Percentiles rank a stretch among this genome's conserved stretches.
Evolutionary conservation across 2,329 filamentous ascomycete genomes (phyloP).

Genomic region (Hymenoscyphus infarciens): DNA sequence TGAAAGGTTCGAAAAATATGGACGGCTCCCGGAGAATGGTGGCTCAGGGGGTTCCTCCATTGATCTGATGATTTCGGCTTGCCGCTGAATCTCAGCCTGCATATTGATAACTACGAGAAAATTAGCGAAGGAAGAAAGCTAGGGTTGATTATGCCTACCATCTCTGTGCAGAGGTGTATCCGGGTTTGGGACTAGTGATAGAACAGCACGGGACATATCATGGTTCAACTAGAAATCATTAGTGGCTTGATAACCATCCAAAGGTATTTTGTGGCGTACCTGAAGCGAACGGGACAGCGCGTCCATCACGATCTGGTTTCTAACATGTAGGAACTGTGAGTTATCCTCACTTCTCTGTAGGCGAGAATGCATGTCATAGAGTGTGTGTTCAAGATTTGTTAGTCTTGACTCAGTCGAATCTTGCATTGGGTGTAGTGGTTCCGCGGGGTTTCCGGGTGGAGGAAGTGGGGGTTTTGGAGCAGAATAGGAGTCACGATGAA

Average conservation of each 20-base stretch:
- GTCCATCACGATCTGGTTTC: conserved; percentile 79
- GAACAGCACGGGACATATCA: conserved; percentile 73
- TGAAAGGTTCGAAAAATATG: conserved; percentile 58
- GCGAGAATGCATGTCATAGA: conserved; percentile 75
- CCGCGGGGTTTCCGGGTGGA: conserved; percentile 80
- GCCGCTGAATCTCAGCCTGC: conserved; percentile 59
- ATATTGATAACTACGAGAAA: conserved; percentile 48
- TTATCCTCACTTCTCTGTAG: conserved; percentile 81
- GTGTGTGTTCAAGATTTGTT: conserved; percentile 70
- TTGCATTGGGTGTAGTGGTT: conserved; percentile 66
- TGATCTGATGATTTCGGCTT: conserved; percentile 53
- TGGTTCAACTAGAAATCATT: conserved; percentile 65
- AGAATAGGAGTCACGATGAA: conserved; percentile 86
- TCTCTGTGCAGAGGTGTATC: conserved; percentile 80
- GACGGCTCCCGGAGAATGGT: conserved; percentile 59
- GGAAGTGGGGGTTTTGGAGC: conserved; percentile 69
- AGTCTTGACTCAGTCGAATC: conserved; percentile 77
- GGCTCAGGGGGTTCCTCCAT: conserved; percentile 66
- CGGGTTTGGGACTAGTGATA: conserved; percentile 68
- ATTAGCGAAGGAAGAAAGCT: conserved; percentile 28
- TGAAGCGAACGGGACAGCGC: conserved; percentile 70
- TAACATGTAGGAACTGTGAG: conserved; percentile 72
- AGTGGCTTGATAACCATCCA: conserved; percentile 50
- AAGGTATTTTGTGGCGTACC: conserved; percentile 40
- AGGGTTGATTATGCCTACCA: conserved; percentile 52